Conservation (phyloP, 331 rosid genomes). For the Cucumis variabilis region DNA sequence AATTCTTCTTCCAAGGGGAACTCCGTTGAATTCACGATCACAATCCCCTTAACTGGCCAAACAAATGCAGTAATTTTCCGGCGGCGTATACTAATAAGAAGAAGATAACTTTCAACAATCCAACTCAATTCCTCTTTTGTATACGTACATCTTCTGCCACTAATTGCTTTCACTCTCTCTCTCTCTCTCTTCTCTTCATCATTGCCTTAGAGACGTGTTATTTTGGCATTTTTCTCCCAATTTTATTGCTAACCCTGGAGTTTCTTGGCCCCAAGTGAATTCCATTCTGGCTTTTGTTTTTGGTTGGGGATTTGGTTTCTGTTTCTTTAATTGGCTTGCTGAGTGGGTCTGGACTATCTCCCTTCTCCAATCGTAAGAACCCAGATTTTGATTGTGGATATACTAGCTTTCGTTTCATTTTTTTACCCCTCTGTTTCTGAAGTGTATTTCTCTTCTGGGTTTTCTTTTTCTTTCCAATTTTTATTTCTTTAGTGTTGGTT, state of each 20-base stretch:
- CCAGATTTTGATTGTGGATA: background rate
- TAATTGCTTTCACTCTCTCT: background rate
- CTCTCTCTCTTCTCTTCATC: background rate
- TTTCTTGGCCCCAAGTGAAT: background rate
- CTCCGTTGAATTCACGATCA: background rate
- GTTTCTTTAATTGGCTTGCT: conserved; percentile 4
- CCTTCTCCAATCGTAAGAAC: background rate
- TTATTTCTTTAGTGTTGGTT: conserved; percentile 3
- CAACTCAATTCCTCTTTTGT: background rate
- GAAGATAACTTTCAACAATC: background rate
- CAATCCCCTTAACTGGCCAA: background rate
- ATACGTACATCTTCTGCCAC: background rate
- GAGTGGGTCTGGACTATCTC: background rate
- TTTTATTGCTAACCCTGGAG: background rate
- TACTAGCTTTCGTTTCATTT: background rate
- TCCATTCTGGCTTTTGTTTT: background rate
- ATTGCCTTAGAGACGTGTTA: background rate
- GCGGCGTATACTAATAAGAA: background rate
- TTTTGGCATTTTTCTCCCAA: background rate
- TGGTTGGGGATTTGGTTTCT: conserved; percentile 8
- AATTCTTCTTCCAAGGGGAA: background rate
- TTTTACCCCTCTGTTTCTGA: background rate
- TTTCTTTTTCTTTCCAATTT: background rate
- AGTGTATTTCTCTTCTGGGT: background rate
- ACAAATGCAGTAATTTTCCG: background rate